Evolutionary conservation across 129 eudicot species (phyloP), one percentile per base, ranked within the genome.

Genomic region (Daucus carota): DNA sequence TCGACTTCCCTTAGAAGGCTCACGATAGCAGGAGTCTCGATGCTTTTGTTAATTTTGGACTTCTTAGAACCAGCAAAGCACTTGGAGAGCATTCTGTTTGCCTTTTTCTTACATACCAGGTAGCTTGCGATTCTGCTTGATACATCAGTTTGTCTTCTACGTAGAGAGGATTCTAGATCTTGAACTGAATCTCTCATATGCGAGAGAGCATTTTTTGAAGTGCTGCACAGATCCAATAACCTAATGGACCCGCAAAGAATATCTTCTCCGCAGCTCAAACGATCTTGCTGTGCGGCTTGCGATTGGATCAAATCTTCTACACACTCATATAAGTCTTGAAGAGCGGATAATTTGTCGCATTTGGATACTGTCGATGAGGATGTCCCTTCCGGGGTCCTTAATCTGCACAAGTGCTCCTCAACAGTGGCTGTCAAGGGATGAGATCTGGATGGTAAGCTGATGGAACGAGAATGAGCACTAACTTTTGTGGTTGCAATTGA

Each of bases 1-100:
- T 71, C 75, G 11, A 71, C 73, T 36, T 68, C 73, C 26, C 73
- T 36, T 68, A 68, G 46, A 34, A 68, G 26, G 73, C 73, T 68
- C 41, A 68, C 29, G 14, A 68, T 36, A 68, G 60, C 60, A 68
- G 73, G 41, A 68, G 44, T 17, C 45, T 34, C 28, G n/a, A 31
- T 68, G 13, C 12, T 68, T 17, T 68, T 33, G 45, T 67, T 67
- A 34, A 15, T 34, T 15, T 34, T 67, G 26, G 22, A 34, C 12
- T 67, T 67, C 72, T 67, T 33, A 6, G 41, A 32, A 33, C 72
- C 16, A 41, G n/a, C 15, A 67, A 67, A 67, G 26, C 72, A 67
- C 45, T 67, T 67, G 43, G 72, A 67, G n/a, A 33, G 44, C 72
- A 67, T 67, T 17, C 34, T 67, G 40, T 34, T 34, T 6, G 40